Evolutionary conservation across 1,139 yeast species (phyloP).

Genomic region (Wickerhamomyces sp.): DNA sequence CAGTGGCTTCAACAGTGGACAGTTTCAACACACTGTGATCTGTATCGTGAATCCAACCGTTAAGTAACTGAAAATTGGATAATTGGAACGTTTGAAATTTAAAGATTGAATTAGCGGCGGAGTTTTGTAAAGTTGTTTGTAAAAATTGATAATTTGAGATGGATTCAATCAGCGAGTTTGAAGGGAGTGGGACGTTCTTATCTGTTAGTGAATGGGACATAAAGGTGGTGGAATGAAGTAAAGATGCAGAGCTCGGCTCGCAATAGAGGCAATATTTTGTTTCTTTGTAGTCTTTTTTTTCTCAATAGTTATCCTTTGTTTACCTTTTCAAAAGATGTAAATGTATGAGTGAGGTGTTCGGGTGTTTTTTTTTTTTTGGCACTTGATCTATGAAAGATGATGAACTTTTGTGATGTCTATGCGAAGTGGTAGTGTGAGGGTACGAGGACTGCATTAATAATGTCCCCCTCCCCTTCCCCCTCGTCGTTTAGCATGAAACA

Average conservation of each 20-base stretch:
- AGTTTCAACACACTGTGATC: conserved; percentile 1
- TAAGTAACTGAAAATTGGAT: conserved; percentile 1
- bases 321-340: no score
- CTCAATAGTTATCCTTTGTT: no score
- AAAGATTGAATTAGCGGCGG: background rate
- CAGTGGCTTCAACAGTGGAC: background rate
- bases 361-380: no score
- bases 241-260: background rate
- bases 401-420: no score
- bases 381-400: no score
- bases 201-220: background rate
- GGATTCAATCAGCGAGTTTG: conserved; percentile 8
- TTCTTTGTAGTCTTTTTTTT: no score
- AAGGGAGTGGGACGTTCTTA: conserved; percentile 3
- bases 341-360: no score
- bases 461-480: no score
- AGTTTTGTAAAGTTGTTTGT: background rate
- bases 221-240: background rate
- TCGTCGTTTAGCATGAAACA: no score
- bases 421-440: no score
- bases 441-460: no score
- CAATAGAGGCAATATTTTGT: no score
- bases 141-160: conserved; percentile 7
- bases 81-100: conserved; percentile 2
- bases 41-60: conserved; percentile 8